These are phyloP conservation scores for Salisapilia sapeloensis DNA, from an alignment of 352 stramenopile species.

Conservation along the genomic window DNA sequence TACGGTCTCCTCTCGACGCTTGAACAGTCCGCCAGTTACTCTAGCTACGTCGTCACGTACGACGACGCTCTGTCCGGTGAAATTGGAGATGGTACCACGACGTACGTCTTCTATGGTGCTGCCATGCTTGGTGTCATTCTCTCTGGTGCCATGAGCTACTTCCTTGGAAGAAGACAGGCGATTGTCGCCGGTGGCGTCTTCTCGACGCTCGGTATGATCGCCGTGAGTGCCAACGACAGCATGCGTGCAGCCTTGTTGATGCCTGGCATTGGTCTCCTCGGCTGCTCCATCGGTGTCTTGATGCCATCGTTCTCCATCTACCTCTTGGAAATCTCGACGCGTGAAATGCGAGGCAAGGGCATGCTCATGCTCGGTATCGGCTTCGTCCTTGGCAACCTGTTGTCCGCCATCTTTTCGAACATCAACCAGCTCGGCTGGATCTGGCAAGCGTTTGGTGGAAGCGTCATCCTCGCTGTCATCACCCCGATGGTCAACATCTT, in stretches of 20 bases:
- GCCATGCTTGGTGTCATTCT: slow-evolving; percentile 32
- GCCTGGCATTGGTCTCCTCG: slow-evolving; percentile 39
- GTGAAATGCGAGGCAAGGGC: slow-evolving; percentile 54
- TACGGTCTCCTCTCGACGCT: slow-evolving; percentile 47
- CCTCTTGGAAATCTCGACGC: slow-evolving; percentile 68
- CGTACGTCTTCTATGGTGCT: slow-evolving; percentile 31
- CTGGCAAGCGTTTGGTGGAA: slow-evolving; percentile 51
- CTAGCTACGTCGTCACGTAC: slow-evolving; percentile 47
- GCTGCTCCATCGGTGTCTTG: slow-evolving; percentile 34
- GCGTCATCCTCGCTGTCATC: slow-evolving; percentile 44
- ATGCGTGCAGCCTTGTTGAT: slow-evolving; percentile 26
- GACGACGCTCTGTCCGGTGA: slow-evolving; percentile 30
- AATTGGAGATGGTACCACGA: slow-evolving; percentile 31
- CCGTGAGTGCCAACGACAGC: slow-evolving; percentile 30
- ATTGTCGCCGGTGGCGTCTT: slow-evolving; percentile 46
- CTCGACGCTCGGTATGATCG: slow-evolving; percentile 45
- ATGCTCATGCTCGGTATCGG: slow-evolving; percentile 45
- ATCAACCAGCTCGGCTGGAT: slow-evolving; percentile 56
- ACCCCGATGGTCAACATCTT: slow-evolving; percentile 57
- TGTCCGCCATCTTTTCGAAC: slow-evolving; percentile 28
- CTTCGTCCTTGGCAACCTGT: slow-evolving; percentile 37
- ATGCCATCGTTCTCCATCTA: slow-evolving; percentile 55
- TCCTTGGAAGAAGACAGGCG: slow-evolving; percentile 35
- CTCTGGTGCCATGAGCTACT: slow-evolving; percentile 29
- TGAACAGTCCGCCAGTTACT: slow-evolving; percentile 42